These are phyloP conservation scores for Arthrobotrys musiformis DNA, from an alignment of 2,329 filamentous ascomycete species.

Conservation along the genomic window DNA sequence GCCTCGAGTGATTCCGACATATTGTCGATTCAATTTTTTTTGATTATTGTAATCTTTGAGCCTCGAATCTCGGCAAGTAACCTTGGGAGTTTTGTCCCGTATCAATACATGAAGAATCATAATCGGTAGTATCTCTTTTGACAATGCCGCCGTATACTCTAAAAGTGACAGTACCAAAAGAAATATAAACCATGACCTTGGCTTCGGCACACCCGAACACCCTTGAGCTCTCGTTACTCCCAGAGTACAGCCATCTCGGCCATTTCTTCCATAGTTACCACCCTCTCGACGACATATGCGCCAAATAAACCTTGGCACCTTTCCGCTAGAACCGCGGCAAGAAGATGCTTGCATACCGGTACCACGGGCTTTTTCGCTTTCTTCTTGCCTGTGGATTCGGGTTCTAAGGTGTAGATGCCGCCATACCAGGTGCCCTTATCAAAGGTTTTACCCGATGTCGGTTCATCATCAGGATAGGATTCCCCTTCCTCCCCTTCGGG, in stretches of 20 bases:
- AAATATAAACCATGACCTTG: too few species aligned
- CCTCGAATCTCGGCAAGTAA: background rate
- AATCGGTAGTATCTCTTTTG: background rate
- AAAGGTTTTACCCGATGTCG: slow-evolving; percentile 13
- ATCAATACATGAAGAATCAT: background rate
- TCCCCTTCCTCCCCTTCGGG: slow-evolving; percentile 36
- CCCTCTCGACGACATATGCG: slow-evolving; percentile 68
- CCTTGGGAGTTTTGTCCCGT: background rate
- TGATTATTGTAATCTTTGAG: background rate
- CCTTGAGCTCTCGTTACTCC: slow-evolving; percentile 14
- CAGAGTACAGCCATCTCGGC: slow-evolving; percentile 73
- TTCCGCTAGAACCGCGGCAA: slow-evolving; percentile 82
- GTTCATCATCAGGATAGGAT: background rate
- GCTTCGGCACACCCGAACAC: background rate
- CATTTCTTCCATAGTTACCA: slow-evolving; percentile 73
- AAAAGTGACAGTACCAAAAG: background rate
- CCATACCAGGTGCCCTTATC: slow-evolving; percentile 62
- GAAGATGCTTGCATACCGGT: slow-evolving; percentile 84
- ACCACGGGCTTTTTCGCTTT: slow-evolving; percentile 64
- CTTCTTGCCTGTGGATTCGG: slow-evolving; percentile 54
- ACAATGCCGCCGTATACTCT: background rate
- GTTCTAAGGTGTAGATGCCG: slow-evolving; percentile 62
- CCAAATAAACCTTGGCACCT: slow-evolving; percentile 71
- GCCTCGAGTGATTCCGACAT: slow-evolving; percentile 56
- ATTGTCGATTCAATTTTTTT: background rate